A percentile compares a stretch with the other conserved stretches of the same genome.
Conservation (phyloP, 2,329 filamentous ascomycete species). For the Fusarium succisae region DNA sequence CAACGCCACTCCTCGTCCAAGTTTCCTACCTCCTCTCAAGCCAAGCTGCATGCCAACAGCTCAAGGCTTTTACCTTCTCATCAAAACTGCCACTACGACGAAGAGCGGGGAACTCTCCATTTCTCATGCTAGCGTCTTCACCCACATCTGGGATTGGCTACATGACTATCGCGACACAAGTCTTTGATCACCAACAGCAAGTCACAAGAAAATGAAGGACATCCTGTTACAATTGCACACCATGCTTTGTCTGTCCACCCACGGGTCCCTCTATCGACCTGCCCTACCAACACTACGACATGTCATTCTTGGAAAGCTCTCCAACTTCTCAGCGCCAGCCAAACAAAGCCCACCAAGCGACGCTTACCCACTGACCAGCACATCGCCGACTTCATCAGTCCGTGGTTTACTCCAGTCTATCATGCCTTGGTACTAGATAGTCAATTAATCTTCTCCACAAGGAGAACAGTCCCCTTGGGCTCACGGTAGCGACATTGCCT, state of each 20-base stretch:
- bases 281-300: rapidly evolving
- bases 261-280: rapidly evolving
- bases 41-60: not conserved
- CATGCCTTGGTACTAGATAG: rapidly evolving
- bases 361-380: not conserved
- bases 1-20: not conserved
- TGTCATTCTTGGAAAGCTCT: not conserved
- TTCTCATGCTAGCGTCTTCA: rapidly evolving
- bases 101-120: not conserved
- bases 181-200: rapidly evolving
- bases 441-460: rapidly evolving
- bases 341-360: not conserved
- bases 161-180: rapidly evolving
- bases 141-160: not conserved
- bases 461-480: not conserved
- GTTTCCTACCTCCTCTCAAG: not conserved
- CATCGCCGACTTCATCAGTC: rapidly evolving
- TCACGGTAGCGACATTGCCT: rapidly evolving
- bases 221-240: rapidly evolving
- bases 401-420: no score
- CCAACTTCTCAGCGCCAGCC: not conserved
- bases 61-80: not conserved
- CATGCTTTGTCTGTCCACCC: rapidly evolving
- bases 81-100: rapidly evolving
- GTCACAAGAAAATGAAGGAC: rapidly evolving